Evolutionary conservation across 257 asterid species (phyloP).

Genomic region (Nicotiana benthamiana): DNA sequence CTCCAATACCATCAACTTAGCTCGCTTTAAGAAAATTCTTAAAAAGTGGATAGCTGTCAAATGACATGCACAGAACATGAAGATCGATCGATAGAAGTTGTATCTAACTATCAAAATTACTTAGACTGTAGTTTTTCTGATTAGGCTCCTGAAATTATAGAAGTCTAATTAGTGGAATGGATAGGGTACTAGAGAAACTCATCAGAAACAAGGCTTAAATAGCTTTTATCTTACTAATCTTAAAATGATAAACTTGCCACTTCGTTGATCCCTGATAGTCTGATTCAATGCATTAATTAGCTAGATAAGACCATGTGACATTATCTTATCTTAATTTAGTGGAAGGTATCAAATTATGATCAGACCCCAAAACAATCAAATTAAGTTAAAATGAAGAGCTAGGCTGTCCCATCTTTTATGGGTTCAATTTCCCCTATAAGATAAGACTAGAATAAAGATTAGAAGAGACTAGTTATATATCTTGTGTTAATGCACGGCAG

Average conservation of each 20-base stretch:
- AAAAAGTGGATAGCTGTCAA: not conserved
- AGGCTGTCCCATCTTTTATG: not conserved
- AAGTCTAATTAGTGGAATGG: not conserved
- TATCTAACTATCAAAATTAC: not conserved
- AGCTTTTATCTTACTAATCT: not conserved
- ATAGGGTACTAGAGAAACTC: not conserved
- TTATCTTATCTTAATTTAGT: not conserved
- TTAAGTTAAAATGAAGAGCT: not conserved
- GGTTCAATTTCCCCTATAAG: not conserved
- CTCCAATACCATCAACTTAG: not conserved
- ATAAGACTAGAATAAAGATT: not conserved
- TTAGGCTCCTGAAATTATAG: not conserved
- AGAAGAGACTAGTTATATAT: not conserved
- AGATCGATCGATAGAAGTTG: not conserved
- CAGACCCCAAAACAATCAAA: not conserved
- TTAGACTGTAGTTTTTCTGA: not conserved
- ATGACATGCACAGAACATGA: not conserved
- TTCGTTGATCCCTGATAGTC: not conserved
- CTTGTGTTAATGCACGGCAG: not conserved
- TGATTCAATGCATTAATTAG: not conserved
- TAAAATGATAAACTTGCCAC: not conserved
- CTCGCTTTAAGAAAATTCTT: not conserved
- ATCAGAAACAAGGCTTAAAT: not conserved
- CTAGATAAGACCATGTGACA: not conserved
- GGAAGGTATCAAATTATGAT: not conserved